Percentiles rank a stretch among this genome's conserved stretches.
Evolutionary conservation across 306 rosid species (phyloP).

Genomic region (Glycine tomentella): DNA sequence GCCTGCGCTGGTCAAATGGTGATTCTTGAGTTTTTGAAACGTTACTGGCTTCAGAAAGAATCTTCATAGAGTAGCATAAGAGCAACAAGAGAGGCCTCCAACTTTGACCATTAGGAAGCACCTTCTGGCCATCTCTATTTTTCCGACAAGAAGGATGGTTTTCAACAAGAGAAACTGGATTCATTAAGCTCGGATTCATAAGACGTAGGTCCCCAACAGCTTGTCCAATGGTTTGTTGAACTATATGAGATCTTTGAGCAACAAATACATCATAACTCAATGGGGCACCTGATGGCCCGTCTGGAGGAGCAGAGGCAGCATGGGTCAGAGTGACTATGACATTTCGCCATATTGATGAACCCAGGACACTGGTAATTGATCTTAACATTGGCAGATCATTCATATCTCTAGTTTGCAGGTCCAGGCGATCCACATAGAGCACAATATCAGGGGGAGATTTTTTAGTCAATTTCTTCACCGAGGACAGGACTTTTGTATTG

Average conservation of each 20-base stretch:
- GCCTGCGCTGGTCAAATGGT: slow-evolving; percentile 75
- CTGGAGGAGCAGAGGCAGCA: slow-evolving; percentile 97
- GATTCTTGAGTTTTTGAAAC: slow-evolving; percentile 79
- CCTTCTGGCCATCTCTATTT: slow-evolving; percentile 93
- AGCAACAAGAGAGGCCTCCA: slow-evolving; percentile 93
- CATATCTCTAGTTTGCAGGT: slow-evolving; percentile 87
- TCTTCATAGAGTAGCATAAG: slow-evolving; percentile 87
- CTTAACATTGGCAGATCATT: slow-evolving; percentile 84
- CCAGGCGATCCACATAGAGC: slow-evolving; percentile 94
- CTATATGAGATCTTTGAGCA: slow-evolving; percentile 90
- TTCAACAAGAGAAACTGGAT: slow-evolving; percentile 90
- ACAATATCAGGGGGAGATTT: slow-evolving; percentile 88
- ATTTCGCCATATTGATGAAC: slow-evolving; percentile 84
- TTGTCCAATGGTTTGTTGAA: slow-evolving; percentile 95
- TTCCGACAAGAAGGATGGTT: slow-evolving; percentile 96
- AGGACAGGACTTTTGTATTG: slow-evolving; percentile 73
- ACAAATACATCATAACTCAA: slow-evolving; percentile 90
- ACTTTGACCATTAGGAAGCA: slow-evolving; percentile 94
- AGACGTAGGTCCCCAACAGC: slow-evolving; percentile 92
- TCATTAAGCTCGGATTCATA: slow-evolving; percentile 85
- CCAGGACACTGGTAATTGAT: slow-evolving; percentile 71
- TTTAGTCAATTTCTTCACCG: slow-evolving; percentile 75
- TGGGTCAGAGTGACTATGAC: slow-evolving; percentile 87
- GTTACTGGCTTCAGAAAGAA: slow-evolving; percentile 76
- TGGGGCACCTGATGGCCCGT: slow-evolving; percentile 92